Conservation (phyloP, 2,329 filamentous ascomycete species). For the Hypoxylon sp. region DNA sequence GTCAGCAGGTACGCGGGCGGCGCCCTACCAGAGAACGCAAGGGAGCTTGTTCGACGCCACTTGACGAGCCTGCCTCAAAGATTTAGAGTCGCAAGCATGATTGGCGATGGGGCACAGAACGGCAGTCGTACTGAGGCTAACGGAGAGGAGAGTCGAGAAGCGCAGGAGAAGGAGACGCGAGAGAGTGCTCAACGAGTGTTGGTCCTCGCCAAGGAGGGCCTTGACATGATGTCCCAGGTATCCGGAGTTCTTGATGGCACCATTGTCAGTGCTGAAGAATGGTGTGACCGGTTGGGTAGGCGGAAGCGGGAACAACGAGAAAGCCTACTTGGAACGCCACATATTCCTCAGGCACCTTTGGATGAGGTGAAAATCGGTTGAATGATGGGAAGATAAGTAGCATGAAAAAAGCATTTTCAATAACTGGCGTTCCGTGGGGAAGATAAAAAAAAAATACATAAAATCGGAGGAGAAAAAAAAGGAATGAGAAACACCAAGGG, state of each 20-base stretch:
- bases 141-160: slow-evolving; percentile 57
- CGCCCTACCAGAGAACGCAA: slow-evolving; percentile 89
- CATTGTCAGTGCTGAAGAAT: slow-evolving; percentile 89
- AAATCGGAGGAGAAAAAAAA: slow-evolving; percentile 37
- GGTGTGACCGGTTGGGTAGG: slow-evolving; percentile 84
- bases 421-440: slow-evolving; percentile 38
- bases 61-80: slow-evolving; percentile 87
- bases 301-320: slow-evolving; percentile 56
- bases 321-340: slow-evolving; percentile 44
- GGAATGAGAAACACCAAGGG: slow-evolving; percentile 24
- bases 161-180: slow-evolving; percentile 61
- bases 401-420: slow-evolving; percentile 37
- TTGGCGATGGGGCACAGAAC: slow-evolving; percentile 54
- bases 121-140: slow-evolving; percentile 46
- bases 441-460: slow-evolving; percentile 46
- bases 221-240: slow-evolving; percentile 96
- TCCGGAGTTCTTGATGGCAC: slow-evolving; percentile 90
- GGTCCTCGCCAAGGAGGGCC: slow-evolving; percentile 87
- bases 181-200: slow-evolving; percentile 83
- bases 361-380: slow-evolving; percentile 50
- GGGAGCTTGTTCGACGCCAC: slow-evolving; percentile 85
- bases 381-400: slow-evolving; percentile 37
- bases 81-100: slow-evolving; percentile 80
- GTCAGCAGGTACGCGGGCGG: slow-evolving; percentile 94
- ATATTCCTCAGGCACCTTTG: slow-evolving; percentile 36